These are phyloP conservation scores for Coemansia sp. DNA, from an alignment of 192 early-diverging fungal species.

Conservation along the genomic window DNA sequence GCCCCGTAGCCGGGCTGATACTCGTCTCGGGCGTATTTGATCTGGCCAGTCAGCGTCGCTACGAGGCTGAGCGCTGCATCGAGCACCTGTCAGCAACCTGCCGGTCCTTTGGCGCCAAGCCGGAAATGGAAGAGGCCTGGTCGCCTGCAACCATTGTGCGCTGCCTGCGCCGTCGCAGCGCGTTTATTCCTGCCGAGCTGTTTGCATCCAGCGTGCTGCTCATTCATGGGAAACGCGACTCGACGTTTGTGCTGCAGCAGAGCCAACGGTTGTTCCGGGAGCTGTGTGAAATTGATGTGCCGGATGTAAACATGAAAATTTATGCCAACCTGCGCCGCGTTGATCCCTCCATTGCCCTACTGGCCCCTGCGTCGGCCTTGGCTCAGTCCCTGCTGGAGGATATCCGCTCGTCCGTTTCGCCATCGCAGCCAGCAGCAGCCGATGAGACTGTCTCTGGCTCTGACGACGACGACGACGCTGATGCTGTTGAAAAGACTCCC, in stretches of 20 bases:
- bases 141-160: slow-evolving; percentile 45
- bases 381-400: slow-evolving; percentile 52
- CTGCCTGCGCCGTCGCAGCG: slow-evolving; percentile 34
- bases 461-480: not conserved
- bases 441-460: not conserved
- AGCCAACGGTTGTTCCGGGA: slow-evolving; percentile 52
- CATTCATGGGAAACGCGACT: slow-evolving; percentile 48
- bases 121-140: slow-evolving; percentile 46
- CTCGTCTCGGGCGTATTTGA: slow-evolving; percentile 53
- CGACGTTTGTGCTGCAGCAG: slow-evolving; percentile 50
- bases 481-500: too few species aligned
- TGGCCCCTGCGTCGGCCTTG: slow-evolving; percentile 46
- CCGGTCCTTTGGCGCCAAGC: slow-evolving; percentile 24
- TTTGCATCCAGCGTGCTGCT: slow-evolving; percentile 44
- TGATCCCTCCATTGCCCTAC: slow-evolving; percentile 49
- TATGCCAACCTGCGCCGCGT: slow-evolving; percentile 52
- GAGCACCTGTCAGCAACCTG: slow-evolving; percentile 44
- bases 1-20: slow-evolving; percentile 44
- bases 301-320: slow-evolving; percentile 53
- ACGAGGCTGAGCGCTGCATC: slow-evolving; percentile 50
- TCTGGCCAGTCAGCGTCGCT: slow-evolving; percentile 41
- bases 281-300: slow-evolving; percentile 47
- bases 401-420: slow-evolving; percentile 41
- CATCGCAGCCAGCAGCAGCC: not conserved
- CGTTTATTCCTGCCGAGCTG: slow-evolving; percentile 38